These are phyloP conservation scores for Fistulifera solaris DNA, from an alignment of 108 stramenopile species.

Conservation along the genomic window DNA sequence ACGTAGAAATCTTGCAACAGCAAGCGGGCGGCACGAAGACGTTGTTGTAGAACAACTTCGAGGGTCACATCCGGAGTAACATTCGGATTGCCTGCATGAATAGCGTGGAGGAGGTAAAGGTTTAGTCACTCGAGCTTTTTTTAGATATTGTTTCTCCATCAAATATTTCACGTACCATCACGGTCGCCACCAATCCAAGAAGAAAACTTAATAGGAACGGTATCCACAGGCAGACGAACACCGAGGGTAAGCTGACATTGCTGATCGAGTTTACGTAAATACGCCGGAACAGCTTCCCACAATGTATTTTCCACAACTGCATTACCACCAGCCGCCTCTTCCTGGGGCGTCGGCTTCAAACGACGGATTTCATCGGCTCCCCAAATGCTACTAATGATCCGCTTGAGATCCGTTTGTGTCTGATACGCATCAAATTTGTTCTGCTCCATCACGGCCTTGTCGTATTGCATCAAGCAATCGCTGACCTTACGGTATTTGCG, in stretches of 20 bases:
- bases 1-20: constrained; percentile 67
- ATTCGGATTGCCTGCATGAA: constrained; percentile 84
- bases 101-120: no score
- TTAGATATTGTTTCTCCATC: neutral
- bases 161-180: constrained; percentile 21
- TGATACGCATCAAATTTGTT: constrained; percentile 69
- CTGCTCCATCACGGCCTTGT: constrained; percentile 42
- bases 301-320: constrained; percentile 91
- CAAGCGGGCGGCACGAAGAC: constrained; percentile 77
- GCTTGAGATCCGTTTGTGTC: constrained; percentile 45
- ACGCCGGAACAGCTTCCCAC: constrained; percentile 93
- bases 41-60: constrained; percentile 76
- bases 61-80: constrained; percentile 86
- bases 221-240: constrained; percentile 73
- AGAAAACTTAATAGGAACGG: constrained; percentile 84
- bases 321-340: constrained; percentile 89
- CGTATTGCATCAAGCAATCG: constrained; percentile 23
- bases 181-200: constrained; percentile 96
- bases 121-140: no score
- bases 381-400: constrained; percentile 70
- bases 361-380: constrained; percentile 90
- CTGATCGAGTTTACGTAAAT: constrained; percentile 87
- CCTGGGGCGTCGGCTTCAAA: constrained; percentile 84
- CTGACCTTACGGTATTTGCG: constrained; percentile 51
- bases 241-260: constrained; percentile 67